Base-by-base conservation (phyloP, 768 basidiomycete genomes). In the Podaxis sp. region DNA sequence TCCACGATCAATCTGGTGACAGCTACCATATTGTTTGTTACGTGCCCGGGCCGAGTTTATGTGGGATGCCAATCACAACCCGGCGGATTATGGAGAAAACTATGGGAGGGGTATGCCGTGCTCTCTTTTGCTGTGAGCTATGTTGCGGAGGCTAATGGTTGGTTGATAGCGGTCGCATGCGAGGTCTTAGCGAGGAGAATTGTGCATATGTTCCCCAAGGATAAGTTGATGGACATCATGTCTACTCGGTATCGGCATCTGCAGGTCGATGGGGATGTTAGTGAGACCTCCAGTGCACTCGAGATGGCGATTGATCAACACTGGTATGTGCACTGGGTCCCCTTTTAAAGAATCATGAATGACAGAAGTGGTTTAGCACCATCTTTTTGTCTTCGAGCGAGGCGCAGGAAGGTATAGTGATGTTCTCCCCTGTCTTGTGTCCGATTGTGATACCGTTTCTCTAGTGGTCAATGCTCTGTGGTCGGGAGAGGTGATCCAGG, bases 241-340 rank as follows among this genome's bases (percentile, higher is more conserved):
- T 88, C 90, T 12, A 88, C 84, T 2, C 84, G 96, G 3, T 95
- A 87, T 74, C 82, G 82, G 63, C 87, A 91, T 69, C 75, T 77
- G 44, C 87, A 93, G 70, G 70, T 79, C 39, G 92, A 96, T 69
- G 94, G 91, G 0, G 92, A 92, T 61, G 74, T 78, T 52, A 92
- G 90, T 63, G 88, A 87, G 48, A 82, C 87, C 67, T 79, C 85
- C 4, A 93, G 90, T 68, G 89, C 90, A 7, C 78, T 97, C 48
- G 96, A 98, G 72, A 77, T 88, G 73, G 95, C 96, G n/a, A 92
- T 96, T 64, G 96, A 98, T 73, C 85, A 92, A 59, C 87, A 94
- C 68, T 93, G 94, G 93, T 94, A 69, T 22, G 66, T 42, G 70
- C 8, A 33, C 33, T 33, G 13, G 22, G 11, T 40, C 13, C 39